A percentile compares a stretch with the other conserved stretches of the same genome.
phyloP scores from a whole-genome alignment of 2,329 filamentous ascomycete species.

The Colletotrichum viniferum region DNA sequence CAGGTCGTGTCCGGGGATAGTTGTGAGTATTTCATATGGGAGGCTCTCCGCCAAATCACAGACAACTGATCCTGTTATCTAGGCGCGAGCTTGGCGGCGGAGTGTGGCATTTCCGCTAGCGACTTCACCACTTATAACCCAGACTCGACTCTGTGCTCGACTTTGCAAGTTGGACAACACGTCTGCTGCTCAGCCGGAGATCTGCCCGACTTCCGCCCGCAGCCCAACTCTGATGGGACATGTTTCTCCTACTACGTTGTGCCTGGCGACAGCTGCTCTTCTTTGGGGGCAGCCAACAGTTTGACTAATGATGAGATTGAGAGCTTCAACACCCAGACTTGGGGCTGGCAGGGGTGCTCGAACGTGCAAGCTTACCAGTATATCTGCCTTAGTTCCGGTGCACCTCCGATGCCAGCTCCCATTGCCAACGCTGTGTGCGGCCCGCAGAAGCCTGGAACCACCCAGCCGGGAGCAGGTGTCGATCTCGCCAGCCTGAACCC shows the following conservation, averaged over 20 bases:
- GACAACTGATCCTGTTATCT: too few relatives aligned
- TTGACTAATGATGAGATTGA: not conserved
- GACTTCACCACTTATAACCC: too few relatives aligned
- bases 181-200: not conserved
- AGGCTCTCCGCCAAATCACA: too few relatives aligned
- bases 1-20: too few relatives aligned
- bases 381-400: slow-evolving; percentile 27
- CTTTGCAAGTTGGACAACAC: not conserved
- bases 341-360: slow-evolving; percentile 27
- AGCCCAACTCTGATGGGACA: not conserved
- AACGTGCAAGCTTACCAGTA: slow-evolving; percentile 11
- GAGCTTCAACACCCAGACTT: slow-evolving; percentile 20
- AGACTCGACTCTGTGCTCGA: too few relatives aligned
- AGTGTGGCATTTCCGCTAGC: too few relatives aligned
- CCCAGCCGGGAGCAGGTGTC: not conserved
- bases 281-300: not conserved
- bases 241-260: not conserved
- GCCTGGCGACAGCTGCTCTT: not conserved
- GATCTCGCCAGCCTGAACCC: slow-evolving; percentile 26
- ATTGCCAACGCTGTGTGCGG: slow-evolving; percentile 25
- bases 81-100: too few relatives aligned
- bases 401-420: slow-evolving; percentile 25
- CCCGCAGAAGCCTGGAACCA: slow-evolving; percentile 12
- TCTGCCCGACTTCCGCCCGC: not conserved
- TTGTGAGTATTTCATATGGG: too few relatives aligned